A percentile compares a stretch with the other conserved stretches of the same genome.
Evolutionary conservation across 2,329 filamentous ascomycete species (phyloP).

Genomic region (Cladosporium phlei): DNA sequence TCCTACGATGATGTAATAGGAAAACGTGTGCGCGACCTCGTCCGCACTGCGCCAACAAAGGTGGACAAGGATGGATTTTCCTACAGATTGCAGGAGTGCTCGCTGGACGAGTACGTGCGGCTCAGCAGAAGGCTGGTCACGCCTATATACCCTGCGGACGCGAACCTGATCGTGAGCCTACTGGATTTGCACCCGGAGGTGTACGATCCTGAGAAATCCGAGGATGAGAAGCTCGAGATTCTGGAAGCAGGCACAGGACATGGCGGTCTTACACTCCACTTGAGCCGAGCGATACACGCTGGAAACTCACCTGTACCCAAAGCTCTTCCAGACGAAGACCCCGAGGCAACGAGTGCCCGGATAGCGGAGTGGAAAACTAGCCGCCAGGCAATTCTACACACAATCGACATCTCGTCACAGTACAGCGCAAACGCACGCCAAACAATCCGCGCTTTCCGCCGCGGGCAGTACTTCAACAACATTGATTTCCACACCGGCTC

Average conservation of each 20-base stretch:
- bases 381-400: slow-evolving; percentile 68
- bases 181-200: slow-evolving; percentile 64
- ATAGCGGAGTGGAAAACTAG: slow-evolving; percentile 34
- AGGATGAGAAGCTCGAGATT: slow-evolving; percentile 57
- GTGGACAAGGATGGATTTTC: slow-evolving; percentile 36
- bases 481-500: slow-evolving; percentile 70
- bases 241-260: slow-evolving; percentile 84
- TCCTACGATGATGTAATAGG: slow-evolving; percentile 59
- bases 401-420: slow-evolving; percentile 60
- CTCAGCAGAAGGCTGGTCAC: slow-evolving; percentile 67
- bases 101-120: slow-evolving; percentile 68
- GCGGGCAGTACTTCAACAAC: slow-evolving; percentile 64
- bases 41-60: slow-evolving; percentile 43
- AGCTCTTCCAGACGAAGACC: slow-evolving; percentile 23
- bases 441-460: slow-evolving; percentile 62
- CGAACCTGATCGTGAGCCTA: slow-evolving; percentile 68
- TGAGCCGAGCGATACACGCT: slow-evolving; percentile 70
- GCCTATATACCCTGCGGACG: slow-evolving; percentile 72
- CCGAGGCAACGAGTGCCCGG: slow-evolving; percentile 19
- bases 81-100: slow-evolving; percentile 59
- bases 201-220: slow-evolving; percentile 30
- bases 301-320: slow-evolving; percentile 54
- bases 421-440: slow-evolving; percentile 62
- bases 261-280: slow-evolving; percentile 69
- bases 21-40: slow-evolving; percentile 53